Evolutionary conservation across 2,329 filamentous ascomycete species (phyloP), one percentile per base, ranked within the genome.

Genomic region (Cucurbitaria berberidis): DNA sequence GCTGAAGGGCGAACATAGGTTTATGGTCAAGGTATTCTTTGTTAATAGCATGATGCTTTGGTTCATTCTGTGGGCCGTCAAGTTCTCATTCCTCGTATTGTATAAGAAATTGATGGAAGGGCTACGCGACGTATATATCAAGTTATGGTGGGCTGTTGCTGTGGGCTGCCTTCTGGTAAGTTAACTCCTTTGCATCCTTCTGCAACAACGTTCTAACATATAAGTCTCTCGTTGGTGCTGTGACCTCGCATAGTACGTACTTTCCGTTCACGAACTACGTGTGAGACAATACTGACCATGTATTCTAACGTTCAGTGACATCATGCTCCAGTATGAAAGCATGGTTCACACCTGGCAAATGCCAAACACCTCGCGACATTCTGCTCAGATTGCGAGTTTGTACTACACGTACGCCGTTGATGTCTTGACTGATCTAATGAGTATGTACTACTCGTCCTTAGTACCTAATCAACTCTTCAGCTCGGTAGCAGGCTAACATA

Each of bases 41-140:
- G 67, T 70, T 11, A 73, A 71, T 16, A 73, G 70, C 6, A 66
- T 75, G 43, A 62, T 74, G 15, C 65, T 77, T 43, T 77, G 74
- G 74, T 48, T 69, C 10, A 67, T 68, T 5, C 61, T 77, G 9
- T 77, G 73, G 73, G 62, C 70, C 36, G 68, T 77, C 40, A 78
- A 78, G 46, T 66, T 75, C 18, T 72, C 69, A 6, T 61, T 78
- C 26, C 60, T 78, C 42, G 61, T 70, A n/a, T 65, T 77, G 42
- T 77, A 76, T 54, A 70, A 71, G 30, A 65, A 67, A 10, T 56
- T 78, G n/a, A 61, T 76, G 51, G 53, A 51, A 6, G 70, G 74
- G 0, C 54, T 75, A 9, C 42, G 38, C 5, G 57, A 58, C 1
- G 29, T 56, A 0, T 71, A 76, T 30, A 63, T 66, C 43, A 67